Evolutionary conservation across 2,329 filamentous ascomycete genomes (phyloP).

Genomic region (Paracorniculantispora psalliotae): DNA sequence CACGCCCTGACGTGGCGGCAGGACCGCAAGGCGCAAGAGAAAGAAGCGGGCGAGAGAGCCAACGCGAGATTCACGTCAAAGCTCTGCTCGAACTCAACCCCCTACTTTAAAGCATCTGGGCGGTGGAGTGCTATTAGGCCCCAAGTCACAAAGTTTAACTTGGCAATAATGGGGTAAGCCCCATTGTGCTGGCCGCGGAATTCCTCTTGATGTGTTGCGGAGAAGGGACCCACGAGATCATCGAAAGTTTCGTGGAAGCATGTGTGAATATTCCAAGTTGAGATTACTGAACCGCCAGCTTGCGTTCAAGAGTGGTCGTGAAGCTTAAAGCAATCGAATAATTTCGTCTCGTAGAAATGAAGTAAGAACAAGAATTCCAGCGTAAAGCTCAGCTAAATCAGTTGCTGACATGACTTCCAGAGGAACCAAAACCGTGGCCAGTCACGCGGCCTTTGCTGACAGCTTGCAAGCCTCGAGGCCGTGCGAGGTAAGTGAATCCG

Average conservation of each 20-base stretch:
- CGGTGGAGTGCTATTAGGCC: neutral
- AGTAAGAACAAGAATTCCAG: no score
- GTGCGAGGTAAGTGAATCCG: no score
- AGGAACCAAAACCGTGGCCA: no score
- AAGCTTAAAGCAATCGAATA: no score
- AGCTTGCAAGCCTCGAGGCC: no score
- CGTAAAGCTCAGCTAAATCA: no score
- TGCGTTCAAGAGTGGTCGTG: no score
- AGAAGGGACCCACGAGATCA: neutral
- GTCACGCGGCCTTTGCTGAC: no score
- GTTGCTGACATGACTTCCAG: no score
- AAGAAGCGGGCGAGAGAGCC: neutral
- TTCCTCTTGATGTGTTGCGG: slow-evolving; percentile 6
- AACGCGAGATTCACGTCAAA: neutral
- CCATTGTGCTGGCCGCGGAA: neutral
- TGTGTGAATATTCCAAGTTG: neutral
- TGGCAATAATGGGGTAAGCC: slow-evolving; percentile 1
- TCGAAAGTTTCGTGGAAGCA: neutral
- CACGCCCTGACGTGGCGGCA: neutral
- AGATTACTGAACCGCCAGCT: no score
- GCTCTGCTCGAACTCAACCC: neutral
- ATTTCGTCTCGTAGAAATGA: no score
- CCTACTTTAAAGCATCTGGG: neutral
- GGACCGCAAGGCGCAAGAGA: neutral
- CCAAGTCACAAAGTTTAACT: neutral